Conservation (phyloP, 2,329 filamentous ascomycete genomes). For the Sphaerulina vaccinii region DNA sequence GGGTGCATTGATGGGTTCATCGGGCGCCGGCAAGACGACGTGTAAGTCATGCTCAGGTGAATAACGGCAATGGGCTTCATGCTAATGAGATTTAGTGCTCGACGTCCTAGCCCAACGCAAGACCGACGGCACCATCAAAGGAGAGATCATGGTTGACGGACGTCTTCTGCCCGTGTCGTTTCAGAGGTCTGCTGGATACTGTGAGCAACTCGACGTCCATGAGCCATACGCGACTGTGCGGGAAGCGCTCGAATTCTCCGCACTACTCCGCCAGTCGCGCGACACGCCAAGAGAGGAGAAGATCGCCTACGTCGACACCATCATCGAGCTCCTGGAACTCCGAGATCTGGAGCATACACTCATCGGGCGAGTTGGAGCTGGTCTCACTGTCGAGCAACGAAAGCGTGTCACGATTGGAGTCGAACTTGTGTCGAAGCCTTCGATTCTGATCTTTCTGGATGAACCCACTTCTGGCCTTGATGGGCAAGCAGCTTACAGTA, state of each 20-base stretch:
- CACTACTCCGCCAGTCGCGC: slow-evolving; percentile 60
- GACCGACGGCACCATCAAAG: slow-evolving; percentile 46
- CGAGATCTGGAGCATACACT: slow-evolving; percentile 64
- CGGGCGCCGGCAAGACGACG: slow-evolving; percentile 54
- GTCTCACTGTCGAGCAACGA: slow-evolving; percentile 54
- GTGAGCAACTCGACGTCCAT: slow-evolving; percentile 66
- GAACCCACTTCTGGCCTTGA: slow-evolving; percentile 59
- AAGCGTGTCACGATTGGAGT: slow-evolving; percentile 59
- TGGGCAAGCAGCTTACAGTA: slow-evolving; percentile 66
- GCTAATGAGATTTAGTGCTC: too few species aligned
- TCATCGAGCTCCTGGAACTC: slow-evolving; percentile 64
- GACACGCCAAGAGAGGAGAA: slow-evolving; percentile 61
- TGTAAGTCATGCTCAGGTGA: too few species aligned
- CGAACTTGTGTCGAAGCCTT: slow-evolving; percentile 58
- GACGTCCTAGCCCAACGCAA: slow-evolving; percentile 46
- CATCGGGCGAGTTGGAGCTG: slow-evolving; percentile 59
- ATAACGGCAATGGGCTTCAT: too few species aligned
- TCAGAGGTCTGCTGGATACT: slow-evolving; percentile 55
- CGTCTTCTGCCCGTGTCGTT: slow-evolving; percentile 44
- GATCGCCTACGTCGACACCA: slow-evolving; percentile 65
- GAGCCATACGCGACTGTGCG: slow-evolving; percentile 65
- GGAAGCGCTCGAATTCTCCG: slow-evolving; percentile 66
- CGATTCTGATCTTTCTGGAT: slow-evolving; percentile 64
- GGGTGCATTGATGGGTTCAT: slow-evolving; percentile 78
- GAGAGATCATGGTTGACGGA: slow-evolving; percentile 49